phyloP scores from a whole-genome alignment of 2,329 filamentous ascomycete genomes.

The Colletotrichum theobromicola region DNA sequence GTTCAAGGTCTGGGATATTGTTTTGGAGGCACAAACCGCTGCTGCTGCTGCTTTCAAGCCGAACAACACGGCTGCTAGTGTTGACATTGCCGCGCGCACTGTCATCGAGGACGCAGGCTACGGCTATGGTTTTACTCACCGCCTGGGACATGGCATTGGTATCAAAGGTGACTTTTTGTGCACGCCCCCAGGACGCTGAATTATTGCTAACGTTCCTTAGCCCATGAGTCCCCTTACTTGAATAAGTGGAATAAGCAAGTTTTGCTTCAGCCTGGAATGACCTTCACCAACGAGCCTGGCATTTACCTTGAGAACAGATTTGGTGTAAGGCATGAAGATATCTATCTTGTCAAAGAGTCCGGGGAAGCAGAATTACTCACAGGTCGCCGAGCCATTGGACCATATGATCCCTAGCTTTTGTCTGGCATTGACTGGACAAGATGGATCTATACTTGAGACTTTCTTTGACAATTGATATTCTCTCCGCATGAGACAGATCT shows the following conservation, averaged over 20 bases:
- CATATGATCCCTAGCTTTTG: constrained; percentile 53
- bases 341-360: constrained; percentile 60
- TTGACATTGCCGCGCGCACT: constrained; percentile 64
- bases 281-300: constrained; percentile 68
- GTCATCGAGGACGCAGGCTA: constrained; percentile 65
- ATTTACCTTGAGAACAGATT: constrained; percentile 66
- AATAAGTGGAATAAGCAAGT: constrained; percentile 63
- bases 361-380: constrained; percentile 61
- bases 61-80: constrained; percentile 60
- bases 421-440: neutral
- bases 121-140: constrained; percentile 63
- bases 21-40: constrained; percentile 65
- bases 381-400: constrained; percentile 53
- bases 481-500: neutral
- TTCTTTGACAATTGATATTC: neutral
- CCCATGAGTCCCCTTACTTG: constrained; percentile 68
- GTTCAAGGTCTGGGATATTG: constrained; percentile 62
- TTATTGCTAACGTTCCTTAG: constrained; percentile 26
- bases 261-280: constrained; percentile 60
- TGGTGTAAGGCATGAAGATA: constrained; percentile 67
- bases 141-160: constrained; percentile 68
- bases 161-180: constrained; percentile 49
- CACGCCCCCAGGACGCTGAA: neutral
- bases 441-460: neutral
- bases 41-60: constrained; percentile 55